Percentiles rank a stretch among this genome's conserved stretches.
These are phyloP conservation scores for Chlorella vulgaris DNA, from an alignment of 139 green algal genomes.

Conservation along the genomic window DNA sequence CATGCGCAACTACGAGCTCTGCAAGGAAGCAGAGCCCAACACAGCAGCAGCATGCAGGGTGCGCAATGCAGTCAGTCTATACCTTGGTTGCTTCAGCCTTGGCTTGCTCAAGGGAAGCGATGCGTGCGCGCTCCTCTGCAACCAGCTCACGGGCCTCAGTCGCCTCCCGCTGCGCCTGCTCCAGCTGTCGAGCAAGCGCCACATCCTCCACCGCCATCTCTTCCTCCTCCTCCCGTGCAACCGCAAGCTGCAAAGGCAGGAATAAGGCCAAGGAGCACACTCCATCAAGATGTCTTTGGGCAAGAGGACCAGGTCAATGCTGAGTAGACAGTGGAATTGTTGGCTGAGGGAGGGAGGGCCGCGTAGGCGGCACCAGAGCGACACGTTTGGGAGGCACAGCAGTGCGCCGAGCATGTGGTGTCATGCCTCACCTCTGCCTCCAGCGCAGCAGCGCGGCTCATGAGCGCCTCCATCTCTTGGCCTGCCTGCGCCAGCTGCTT, in stretches of 20 bases:
- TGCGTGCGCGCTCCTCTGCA: constrained; percentile 1
- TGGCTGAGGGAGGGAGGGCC: too few species aligned
- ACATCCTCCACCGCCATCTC: background rate
- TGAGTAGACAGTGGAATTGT: too few species aligned
- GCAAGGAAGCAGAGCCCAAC: too few species aligned
- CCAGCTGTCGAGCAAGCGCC: constrained; percentile 2
- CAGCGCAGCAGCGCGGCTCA: background rate
- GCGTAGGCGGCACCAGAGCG: too few species aligned
- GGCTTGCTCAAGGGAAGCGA: background rate
- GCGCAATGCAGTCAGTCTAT: too few species aligned
- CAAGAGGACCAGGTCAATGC: too few species aligned
- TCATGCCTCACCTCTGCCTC: background rate
- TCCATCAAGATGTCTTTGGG: background rate
- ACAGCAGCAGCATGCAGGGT: too few species aligned
- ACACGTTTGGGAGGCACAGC: too few species aligned
- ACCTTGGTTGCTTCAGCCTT: background rate
- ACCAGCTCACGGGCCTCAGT: background rate
- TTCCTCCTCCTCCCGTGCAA: background rate
- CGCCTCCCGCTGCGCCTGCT: constrained; percentile 3
- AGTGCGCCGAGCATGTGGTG: background rate
- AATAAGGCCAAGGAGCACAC: background rate
- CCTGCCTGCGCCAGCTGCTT: background rate
- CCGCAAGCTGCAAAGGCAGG: background rate
- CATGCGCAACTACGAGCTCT: too few species aligned
- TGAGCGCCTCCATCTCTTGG: background rate